phyloP scores from a whole-genome alignment of 768 basidiomycete genomes.

The Lepiota venenata region DNA sequence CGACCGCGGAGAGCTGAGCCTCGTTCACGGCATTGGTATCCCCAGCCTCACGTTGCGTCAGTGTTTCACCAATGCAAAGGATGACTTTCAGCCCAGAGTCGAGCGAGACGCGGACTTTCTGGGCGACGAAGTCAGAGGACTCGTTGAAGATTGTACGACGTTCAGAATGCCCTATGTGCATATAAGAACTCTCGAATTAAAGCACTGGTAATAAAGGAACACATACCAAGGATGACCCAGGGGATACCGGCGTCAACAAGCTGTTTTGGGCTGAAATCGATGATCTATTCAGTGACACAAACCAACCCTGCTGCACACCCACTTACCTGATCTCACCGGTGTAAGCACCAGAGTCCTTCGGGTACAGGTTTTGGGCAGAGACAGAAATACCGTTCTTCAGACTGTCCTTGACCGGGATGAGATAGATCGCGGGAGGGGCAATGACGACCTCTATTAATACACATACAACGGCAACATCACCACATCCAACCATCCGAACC shows the following conservation, averaged over 20 bases:
- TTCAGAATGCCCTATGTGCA: conserved; percentile 81
- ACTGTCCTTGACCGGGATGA: conserved; percentile 64
- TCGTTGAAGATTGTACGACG: conserved; percentile 93
- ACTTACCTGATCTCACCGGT: conserved; percentile 93
- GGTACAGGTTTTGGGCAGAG: conserved; percentile 90
- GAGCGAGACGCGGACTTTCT: conserved; percentile 84
- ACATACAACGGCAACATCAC: not conserved
- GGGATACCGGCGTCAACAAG: conserved; percentile 83
- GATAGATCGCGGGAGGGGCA: conserved; percentile 86
- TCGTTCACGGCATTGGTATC: conserved; percentile 80
- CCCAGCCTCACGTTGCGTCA: conserved; percentile 78
- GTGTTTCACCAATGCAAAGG: conserved; percentile 94
- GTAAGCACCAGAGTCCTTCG: conserved; percentile 82
- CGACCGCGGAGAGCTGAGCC: conserved; percentile 75
- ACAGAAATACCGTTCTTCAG: conserved; percentile 71
- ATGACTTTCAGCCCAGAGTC: conserved; percentile 79
- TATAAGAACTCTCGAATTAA: conserved; percentile 2
- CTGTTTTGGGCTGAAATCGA: conserved; percentile 63
- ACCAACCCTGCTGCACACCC: not conserved
- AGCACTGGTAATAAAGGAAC: not conserved
- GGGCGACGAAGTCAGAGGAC: conserved; percentile 74
- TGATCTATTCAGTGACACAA: not conserved
- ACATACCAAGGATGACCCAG: conserved; percentile 86
- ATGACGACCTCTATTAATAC: conserved; percentile 79
- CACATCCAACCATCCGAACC: not conserved